Base-by-base conservation (phyloP, 139 green algal species). In the Parachlorella kessleri region DNA sequence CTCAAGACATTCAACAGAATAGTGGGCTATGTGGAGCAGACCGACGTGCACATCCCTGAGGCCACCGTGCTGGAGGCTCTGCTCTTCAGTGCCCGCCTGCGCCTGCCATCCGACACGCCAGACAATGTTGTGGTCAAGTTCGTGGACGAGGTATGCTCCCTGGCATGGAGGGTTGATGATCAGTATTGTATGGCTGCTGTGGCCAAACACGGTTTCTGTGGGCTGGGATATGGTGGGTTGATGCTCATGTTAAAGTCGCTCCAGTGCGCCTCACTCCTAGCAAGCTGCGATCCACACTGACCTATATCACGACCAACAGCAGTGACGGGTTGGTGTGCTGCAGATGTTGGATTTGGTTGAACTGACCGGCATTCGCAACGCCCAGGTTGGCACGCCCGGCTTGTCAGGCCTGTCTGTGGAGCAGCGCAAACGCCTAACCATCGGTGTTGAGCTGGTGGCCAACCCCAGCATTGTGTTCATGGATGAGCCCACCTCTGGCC, bases 361-460 rank as follows among this genome's bases (percentile, higher is more conserved):
- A 79, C 81, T 93, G 81, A 41, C 70, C n/a, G 36, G 72, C 9
- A 77, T 93, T 55, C 26, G 67, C 4, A 18, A 81, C 36, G 72
- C 76, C 2, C 33, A 90, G 48, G 81, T 93, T 28, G 89, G 89
- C 28, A 6, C 70, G 39, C 77, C 83, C 18, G 88, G 87, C 9
- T 66, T 73, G 18, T 77, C 65, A 21, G 84, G 86, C 14, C 83
- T 91, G n/a, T 79, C 42, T 42, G 82, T 90, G 38, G 84, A 91
- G 81, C 84, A 90, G 84, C 71, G 84, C 70, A 90, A 90, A 75
- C 82, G 86, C 18, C 83, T 92, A 48, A 92, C 86, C 66, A 89
- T 92, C 38, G 86, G 80, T 3, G 81, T 90, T 4, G 86, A 92
- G 84, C 84, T 92, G 76, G 79, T 76, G 38, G 76, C 86, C 67